Base-by-base conservation (phyloP, 352 stramenopile genomes). In the Phytopythium vexans region DNA sequence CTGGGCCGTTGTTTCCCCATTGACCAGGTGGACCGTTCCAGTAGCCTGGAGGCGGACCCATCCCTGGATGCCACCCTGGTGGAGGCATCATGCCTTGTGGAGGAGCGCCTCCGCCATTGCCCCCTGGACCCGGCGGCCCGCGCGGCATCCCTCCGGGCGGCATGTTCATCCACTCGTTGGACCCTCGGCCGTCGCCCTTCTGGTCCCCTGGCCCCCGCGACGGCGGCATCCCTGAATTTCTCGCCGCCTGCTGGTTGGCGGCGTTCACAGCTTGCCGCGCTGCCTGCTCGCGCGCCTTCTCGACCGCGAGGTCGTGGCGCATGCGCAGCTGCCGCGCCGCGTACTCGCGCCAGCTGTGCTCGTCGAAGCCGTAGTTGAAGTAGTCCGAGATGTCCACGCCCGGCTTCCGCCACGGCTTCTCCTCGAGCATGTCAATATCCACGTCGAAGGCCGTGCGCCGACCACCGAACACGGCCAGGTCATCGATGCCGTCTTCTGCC, bases 281-380 rank as follows among this genome's bases (percentile, higher is more conserved):
- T 2, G 83, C 85, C 37, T 95, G 82, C 44, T 95, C 81, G n/a
- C 81, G 68, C 14, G 77, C 70, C 54, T 86, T 90, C 53, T 94
- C 78, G 35, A 91, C 55, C 2, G 82, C 82, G 16, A 91, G 49
- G 4, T 95, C 79, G 2, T 81, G 77, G 21, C 85, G 77, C 15
- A 88, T 36, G 3, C 72, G 69, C 32, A 96, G 61, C 50, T 97
- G 88, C 21, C 80, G 75, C 38, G 75, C 70, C 11, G 83, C 87
- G 36, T 97, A 97, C 32, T 93, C 83, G 63, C 88, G 63, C 53
- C 61, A 72, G 49, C 79, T 89, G 44, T 92, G 70, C 64, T 97
- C 90, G 52, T 95, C 90, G 62, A 97, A 97, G 11, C 89, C 90
- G 54, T 97, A 97, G 68, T 97, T 97, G 54, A 97, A 97, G 62